A percentile compares a stretch with the other conserved stretches of the same genome.
These are phyloP conservation scores for Goffeauzyma gilvescens DNA, from an alignment of 768 basidiomycete species.

Conservation along the genomic window DNA sequence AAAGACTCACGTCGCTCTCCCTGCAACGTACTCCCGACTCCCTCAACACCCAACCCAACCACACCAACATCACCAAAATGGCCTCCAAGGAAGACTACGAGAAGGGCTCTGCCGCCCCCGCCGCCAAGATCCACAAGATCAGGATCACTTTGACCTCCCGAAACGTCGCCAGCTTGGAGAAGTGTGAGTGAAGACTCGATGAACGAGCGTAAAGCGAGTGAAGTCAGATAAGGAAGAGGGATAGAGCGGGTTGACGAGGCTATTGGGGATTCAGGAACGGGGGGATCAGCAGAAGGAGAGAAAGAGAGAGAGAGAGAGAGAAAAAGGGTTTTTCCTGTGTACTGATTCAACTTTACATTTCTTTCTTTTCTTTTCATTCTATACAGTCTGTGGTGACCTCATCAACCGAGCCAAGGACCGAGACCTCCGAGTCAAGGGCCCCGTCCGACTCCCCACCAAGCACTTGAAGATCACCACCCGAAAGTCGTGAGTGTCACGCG, in stretches of 20 bases:
- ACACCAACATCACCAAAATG: constrained; percentile 19
- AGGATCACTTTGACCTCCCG: constrained; percentile 94
- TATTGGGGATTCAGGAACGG: no score
- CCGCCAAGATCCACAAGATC: constrained; percentile 95
- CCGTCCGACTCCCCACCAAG: constrained; percentile 96
- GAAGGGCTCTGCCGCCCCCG: constrained; percentile 52
- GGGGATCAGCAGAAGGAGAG: background rate
- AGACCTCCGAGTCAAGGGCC: constrained; percentile 96
- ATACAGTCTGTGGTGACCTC: constrained; percentile 78
- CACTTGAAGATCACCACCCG: constrained; percentile 97
- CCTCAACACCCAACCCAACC: background rate
- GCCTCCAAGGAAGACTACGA: constrained; percentile 61
- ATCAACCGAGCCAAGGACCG: constrained; percentile 99
- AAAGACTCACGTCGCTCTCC: constrained; percentile 12
- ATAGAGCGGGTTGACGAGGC: background rate
- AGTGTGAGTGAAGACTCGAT: constrained; percentile 44
- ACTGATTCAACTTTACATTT: background rate
- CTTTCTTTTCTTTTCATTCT: background rate
- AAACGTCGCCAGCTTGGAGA: constrained; percentile 96
- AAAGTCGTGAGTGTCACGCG: constrained; percentile 64
- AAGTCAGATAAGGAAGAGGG: background rate
- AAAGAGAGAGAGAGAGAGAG: background rate
- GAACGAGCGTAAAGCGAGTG: background rate
- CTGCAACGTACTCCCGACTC: background rate
- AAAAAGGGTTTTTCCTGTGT: background rate